Evolutionary conservation across 768 basidiomycete species (phyloP).

Genomic region (Tylopilus sp.): DNA sequence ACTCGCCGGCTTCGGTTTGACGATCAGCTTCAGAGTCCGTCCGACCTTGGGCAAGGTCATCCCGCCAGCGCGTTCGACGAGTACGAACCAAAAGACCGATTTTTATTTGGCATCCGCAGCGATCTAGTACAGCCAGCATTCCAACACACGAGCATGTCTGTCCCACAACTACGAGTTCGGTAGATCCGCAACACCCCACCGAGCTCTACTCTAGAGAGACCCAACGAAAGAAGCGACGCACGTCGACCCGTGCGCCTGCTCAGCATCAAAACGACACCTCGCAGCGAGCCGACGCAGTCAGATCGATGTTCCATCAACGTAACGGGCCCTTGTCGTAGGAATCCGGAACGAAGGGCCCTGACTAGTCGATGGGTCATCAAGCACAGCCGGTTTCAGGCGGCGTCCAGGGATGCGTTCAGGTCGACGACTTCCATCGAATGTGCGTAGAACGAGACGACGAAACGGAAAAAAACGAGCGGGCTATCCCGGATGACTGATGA

Average conservation of each 20-base stretch:
- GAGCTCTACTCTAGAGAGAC: constrained; percentile 66
- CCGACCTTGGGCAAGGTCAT: constrained; percentile 16
- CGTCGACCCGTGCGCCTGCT: constrained; percentile 42
- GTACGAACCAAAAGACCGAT: background rate
- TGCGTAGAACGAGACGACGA: background rate
- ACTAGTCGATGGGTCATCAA: constrained; percentile 46
- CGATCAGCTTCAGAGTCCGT: constrained; percentile 20
- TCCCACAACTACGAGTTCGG: constrained; percentile 66
- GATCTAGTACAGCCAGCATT: constrained; percentile 1
- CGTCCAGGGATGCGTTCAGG: no score
- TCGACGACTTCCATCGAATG: no score
- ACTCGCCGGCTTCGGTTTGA: constrained; percentile 31
- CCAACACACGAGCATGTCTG: constrained; percentile 41
- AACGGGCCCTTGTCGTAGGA: constrained; percentile 56
- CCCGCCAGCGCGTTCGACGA: background rate
- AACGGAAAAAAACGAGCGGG: background rate
- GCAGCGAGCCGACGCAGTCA: constrained; percentile 41
- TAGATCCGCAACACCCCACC: constrained; percentile 24
- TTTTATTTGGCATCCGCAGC: background rate
- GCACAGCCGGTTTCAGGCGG: background rate
- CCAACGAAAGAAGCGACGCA: constrained; percentile 31
- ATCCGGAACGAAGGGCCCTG: constrained; percentile 52
- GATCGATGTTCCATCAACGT: constrained; percentile 67
- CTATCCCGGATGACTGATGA: constrained; percentile 22
- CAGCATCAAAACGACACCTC: constrained; percentile 54